Base-by-base conservation (phyloP, 1,284 basidiomycete species). In the Microbotryum saponariae region DNA sequence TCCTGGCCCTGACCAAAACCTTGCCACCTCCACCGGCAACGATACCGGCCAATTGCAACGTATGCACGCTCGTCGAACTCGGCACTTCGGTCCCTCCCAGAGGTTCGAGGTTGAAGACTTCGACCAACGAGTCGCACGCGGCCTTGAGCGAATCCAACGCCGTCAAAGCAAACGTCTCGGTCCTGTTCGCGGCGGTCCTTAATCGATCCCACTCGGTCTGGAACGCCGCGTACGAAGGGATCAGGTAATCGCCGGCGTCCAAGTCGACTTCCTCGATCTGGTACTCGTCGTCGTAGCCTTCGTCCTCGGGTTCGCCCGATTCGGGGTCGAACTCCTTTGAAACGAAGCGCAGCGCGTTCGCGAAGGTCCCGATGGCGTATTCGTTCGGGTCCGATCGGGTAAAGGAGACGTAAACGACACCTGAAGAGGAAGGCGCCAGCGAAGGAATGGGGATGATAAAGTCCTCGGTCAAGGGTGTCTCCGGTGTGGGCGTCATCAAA, bases 281-380 rank as follows among this genome's bases (percentile, higher is more conserved):
- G 78, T 99, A 99, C 77, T 98, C 94, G 79, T 98, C 96, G 74
- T 92, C 89, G 77, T 98, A 99, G 8, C 96, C 96, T 68, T 97
- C 93, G 70, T 90, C 91, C 76, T 99, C 96, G 16, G 96, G 94
- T 75, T 92, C 88, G 57, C 93, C 93, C n/a, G 88, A 94, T 29
- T 86, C 81, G 18, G 96, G 96, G 76, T 99, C 96, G 20, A 98
- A 83, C 75, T 99, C 96, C 77, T 98, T 98, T 78, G 89, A 93
- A 71, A 94, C 80, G 74, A 97, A 99, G 76, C 91, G 92, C 76
- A 99, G 85, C n/a, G 86, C 85, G 74, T 91, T 96, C 65, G 82
- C 81, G 81, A 97, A 94, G n/a, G 90, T 88, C 5, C 85, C 89
- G 44, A 85, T 79, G 4, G 86, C 82, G 77, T 91, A 98, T 63